phyloP scores from a whole-genome alignment of 495 filamentous ascomycete species.

The Bathelium albidoporum region DNA sequence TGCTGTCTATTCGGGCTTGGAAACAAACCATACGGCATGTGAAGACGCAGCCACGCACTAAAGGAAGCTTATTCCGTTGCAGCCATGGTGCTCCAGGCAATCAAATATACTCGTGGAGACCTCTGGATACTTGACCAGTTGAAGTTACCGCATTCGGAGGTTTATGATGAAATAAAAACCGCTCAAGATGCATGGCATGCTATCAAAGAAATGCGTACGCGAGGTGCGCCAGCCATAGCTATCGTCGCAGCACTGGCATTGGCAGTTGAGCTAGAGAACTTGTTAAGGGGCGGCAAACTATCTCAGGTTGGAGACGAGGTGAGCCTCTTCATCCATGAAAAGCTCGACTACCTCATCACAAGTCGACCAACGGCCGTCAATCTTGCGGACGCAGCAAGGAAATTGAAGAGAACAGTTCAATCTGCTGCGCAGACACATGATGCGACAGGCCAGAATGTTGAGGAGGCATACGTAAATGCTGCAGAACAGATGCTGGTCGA shows the following conservation, averaged over 20 bases:
- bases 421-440: conserved; percentile 30
- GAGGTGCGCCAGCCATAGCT: conserved; percentile 91
- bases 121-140: conserved; percentile 86
- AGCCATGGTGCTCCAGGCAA: conserved; percentile 65
- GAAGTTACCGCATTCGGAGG: conserved; percentile 71
- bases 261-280: conserved; percentile 56
- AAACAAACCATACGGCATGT: not conserved
- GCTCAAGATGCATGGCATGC: conserved; percentile 81
- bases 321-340: conserved; percentile 54
- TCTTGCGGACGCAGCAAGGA: conserved; percentile 74
- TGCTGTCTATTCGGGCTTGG: not conserved
- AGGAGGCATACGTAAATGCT: conserved; percentile 56
- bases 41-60: not conserved
- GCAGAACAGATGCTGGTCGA: conserved; percentile 83
- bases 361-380: conserved; percentile 93
- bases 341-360: conserved; percentile 70
- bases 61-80: not conserved
- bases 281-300: conserved; percentile 13
- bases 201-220: conserved; percentile 87
- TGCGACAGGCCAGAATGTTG: conserved; percentile 39
- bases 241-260: conserved; percentile 88
- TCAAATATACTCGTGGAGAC: conserved; percentile 68
- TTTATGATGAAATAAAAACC: conserved; percentile 63
- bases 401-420: conserved; percentile 53
- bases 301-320: conserved; percentile 46